These are phyloP conservation scores for Nemophila menziesii DNA, from an alignment of 257 asterid species.

Conservation along the genomic window DNA sequence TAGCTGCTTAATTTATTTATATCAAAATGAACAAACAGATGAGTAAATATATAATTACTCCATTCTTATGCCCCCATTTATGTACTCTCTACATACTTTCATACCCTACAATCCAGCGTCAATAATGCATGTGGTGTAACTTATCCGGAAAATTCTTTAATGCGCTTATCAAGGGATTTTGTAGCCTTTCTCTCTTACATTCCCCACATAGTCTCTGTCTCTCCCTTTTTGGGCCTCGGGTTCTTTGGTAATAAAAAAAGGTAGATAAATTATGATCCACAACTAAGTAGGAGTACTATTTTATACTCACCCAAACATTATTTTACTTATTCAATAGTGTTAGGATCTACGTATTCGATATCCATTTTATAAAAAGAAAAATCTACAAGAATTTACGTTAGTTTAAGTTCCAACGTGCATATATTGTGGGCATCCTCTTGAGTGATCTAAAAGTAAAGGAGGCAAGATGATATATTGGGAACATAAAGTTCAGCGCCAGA, in stretches of 20 bases:
- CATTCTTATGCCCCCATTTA: conserved; percentile 39
- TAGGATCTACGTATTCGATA: too few species aligned
- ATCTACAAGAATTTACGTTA: too few species aligned
- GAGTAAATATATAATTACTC: conserved; percentile 26
- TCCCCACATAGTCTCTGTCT: not conserved
- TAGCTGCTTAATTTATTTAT: too few species aligned
- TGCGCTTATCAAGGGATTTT: conserved; percentile 15
- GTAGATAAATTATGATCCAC: not conserved
- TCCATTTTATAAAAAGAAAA: too few species aligned
- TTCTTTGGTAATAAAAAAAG: not conserved
- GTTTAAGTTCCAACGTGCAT: too few species aligned
- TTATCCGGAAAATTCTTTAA: conserved; percentile 6
- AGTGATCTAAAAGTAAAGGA: not conserved
- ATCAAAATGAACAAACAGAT: conserved; percentile 48
- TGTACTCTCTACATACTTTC: conserved; percentile 8
- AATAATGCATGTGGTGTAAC: conserved; percentile 16
- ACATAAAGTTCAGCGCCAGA: not conserved
- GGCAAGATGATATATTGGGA: not conserved
- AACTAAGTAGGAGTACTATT: too few species aligned
- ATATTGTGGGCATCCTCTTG: too few species aligned
- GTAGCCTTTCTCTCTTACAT: conserved; percentile 13
- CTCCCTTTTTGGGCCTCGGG: conserved; percentile 8
- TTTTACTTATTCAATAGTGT: too few species aligned
- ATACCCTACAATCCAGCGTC: conserved; percentile 29
- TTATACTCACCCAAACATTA: too few species aligned